These are phyloP conservation scores for Forsythia viridissima DNA, from an alignment of 257 asterid species.

Conservation along the genomic window DNA sequence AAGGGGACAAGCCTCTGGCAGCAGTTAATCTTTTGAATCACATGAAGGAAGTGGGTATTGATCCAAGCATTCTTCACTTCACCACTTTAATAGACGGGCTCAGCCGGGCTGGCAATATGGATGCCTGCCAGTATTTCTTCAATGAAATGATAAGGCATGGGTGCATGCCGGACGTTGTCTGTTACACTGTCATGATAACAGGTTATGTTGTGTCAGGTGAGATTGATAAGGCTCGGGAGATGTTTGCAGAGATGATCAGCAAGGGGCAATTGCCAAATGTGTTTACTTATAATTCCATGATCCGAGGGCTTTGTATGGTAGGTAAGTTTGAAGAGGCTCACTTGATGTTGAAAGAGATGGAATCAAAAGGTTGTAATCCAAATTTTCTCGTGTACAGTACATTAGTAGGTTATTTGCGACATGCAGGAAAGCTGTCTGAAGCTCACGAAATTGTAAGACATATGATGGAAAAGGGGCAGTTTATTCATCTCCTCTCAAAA, in stretches of 20 bases:
- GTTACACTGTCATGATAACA: constrained; percentile 89
- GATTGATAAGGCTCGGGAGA: constrained; percentile 60
- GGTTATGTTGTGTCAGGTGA: constrained; percentile 77
- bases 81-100: constrained; percentile 92
- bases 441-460: constrained; percentile 76
- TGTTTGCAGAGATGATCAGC: constrained; percentile 63
- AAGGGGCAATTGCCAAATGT: constrained; percentile 87
- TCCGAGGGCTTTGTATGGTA: constrained; percentile 82
- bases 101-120: constrained; percentile 89
- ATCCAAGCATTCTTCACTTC: constrained; percentile 81
- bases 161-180: constrained; percentile 78
- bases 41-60: constrained; percentile 77
- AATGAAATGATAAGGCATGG: constrained; percentile 72
- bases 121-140: constrained; percentile 78
- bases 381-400: constrained; percentile 94
- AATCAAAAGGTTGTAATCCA: constrained; percentile 79
- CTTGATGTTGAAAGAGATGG: constrained; percentile 88
- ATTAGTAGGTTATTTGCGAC: constrained; percentile 68
- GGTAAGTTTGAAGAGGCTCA: constrained; percentile 78
- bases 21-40: constrained; percentile 85
- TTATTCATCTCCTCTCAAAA: constrained; percentile 65
- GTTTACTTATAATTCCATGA: constrained; percentile 93
- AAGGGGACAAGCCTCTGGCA: constrained; percentile 76
- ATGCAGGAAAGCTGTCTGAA: constrained; percentile 75
- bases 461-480: constrained; percentile 85